Percentiles rank a stretch among this genome's conserved stretches.
Conservation (phyloP, 1,139 yeast genomes). For the Taphrina sp. region DNA sequence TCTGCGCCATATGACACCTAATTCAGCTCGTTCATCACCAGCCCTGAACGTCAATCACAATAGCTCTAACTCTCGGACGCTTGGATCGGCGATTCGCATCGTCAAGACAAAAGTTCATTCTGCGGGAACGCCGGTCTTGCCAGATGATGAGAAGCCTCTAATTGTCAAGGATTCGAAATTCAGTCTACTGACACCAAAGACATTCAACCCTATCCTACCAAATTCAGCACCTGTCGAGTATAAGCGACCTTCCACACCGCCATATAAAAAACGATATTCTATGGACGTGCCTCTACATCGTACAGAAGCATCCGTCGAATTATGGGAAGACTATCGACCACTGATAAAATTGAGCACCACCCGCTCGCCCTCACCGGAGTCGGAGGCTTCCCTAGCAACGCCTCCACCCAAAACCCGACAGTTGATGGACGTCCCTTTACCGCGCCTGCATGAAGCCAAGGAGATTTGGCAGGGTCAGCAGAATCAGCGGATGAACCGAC, state of each 20-base stretch:
- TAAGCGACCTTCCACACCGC: slow-evolving; percentile 5
- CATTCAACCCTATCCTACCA: no score
- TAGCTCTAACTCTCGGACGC: no score
- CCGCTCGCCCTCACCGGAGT: neutral
- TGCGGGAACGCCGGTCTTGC: no score
- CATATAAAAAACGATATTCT: neutral
- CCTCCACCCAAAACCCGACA: neutral
- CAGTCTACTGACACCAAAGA: no score
- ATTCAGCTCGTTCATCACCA: no score
- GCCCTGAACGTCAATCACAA: neutral
- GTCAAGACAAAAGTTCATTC: no score
- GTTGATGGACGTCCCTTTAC: slow-evolving; percentile 16
- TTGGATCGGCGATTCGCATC: no score
- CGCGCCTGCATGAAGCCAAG: slow-evolving; percentile 5
- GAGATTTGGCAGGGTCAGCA: slow-evolving; percentile 20
- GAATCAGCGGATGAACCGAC: neutral
- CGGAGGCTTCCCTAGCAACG: neutral
- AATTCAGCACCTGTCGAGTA: no score
- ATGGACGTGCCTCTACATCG: slow-evolving; percentile 17
- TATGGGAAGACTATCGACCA: slow-evolving; percentile 1
- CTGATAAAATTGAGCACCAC: neutral
- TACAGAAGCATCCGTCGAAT: neutral
- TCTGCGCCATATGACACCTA: no score
- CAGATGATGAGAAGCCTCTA: no score
- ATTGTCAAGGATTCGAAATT: no score